A percentile compares a stretch with the other conserved stretches of the same genome.
Conservation (phyloP, 179 eudicot genomes). For the Carnegiea gigantea region DNA sequence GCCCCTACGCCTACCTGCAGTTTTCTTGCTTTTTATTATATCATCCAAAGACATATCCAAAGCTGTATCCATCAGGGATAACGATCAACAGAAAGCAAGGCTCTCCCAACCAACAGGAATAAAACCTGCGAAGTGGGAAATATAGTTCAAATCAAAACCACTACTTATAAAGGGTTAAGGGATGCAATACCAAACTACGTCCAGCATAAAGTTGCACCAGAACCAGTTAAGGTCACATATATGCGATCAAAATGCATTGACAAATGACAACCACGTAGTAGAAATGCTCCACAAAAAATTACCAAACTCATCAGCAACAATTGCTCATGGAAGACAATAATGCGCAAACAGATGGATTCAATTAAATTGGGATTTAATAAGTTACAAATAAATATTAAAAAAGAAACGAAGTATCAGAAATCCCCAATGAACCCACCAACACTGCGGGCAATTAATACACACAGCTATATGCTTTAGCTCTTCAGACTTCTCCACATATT, state of each 20-base stretch:
- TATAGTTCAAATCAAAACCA: neutral
- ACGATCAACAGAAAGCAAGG: neutral
- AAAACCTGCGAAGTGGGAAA: slow-evolving; percentile 7
- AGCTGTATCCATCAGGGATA: slow-evolving; percentile 30
- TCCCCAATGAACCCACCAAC: neutral
- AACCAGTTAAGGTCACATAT: neutral
- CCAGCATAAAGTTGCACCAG: neutral
- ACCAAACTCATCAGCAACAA: neutral
- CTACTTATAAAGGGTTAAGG: neutral
- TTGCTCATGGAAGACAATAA: neutral
- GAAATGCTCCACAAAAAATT: neutral
- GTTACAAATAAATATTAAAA: neutral
- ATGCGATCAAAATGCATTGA: neutral
- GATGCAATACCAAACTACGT: neutral
- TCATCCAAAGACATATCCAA: slow-evolving; percentile 45
- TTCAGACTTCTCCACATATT: no score
- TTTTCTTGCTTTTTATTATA: slow-evolving; percentile 39
- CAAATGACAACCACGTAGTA: neutral
- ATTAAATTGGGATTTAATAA: neutral
- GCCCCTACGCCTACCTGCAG: slow-evolving; percentile 50
- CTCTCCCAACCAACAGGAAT: neutral
- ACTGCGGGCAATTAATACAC: neutral
- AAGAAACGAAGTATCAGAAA: neutral
- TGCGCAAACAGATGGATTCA: neutral
- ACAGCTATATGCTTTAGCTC: neutral